phyloP scores from a whole-genome alignment of 768 basidiomycete species.

The Lentinula edodes region DNA sequence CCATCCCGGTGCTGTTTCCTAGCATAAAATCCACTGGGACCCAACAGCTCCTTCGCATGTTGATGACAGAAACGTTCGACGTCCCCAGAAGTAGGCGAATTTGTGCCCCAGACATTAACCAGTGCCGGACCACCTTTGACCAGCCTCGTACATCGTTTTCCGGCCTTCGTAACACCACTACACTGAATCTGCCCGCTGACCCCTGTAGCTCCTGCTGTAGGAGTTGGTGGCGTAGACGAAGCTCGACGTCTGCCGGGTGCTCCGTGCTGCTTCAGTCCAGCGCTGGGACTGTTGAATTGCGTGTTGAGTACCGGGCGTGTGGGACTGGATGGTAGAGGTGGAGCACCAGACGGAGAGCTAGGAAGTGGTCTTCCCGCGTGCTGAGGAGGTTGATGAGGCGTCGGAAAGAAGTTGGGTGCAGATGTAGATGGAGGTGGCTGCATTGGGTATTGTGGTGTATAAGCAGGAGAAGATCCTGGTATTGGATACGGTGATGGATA shows the following conservation, averaged over 20 bases:
- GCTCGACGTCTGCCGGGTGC: slow-evolving; percentile 10
- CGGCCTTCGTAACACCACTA: slow-evolving; percentile 57
- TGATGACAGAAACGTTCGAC: slow-evolving; percentile 56
- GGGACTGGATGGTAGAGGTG: not conserved
- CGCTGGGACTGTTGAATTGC: slow-evolving; percentile 1
- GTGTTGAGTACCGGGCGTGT: not conserved
- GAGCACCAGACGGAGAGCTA: not conserved
- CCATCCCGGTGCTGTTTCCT: slow-evolving; percentile 27
- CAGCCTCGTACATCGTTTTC: slow-evolving; percentile 53
- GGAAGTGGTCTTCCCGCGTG: not conserved
- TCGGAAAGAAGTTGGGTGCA: not conserved
- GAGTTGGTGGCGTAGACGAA: slow-evolving; percentile 16
- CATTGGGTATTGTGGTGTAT: slow-evolving; percentile 16
- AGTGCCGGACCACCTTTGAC: slow-evolving; percentile 39
- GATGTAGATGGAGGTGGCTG: slow-evolving; percentile 4
- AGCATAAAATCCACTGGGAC: slow-evolving; percentile 53
- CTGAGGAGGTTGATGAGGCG: not conserved
- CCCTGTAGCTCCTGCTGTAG: slow-evolving; percentile 7
- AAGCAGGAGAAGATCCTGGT: slow-evolving; percentile 13
- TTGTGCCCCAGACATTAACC: slow-evolving; percentile 9
- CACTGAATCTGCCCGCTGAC: slow-evolving; percentile 39
- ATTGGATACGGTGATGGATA: slow-evolving; percentile 12
- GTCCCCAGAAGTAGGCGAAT: slow-evolving; percentile 12
- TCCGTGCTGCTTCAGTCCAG: not conserved
- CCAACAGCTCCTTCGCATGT: slow-evolving; percentile 52